Conservation (phyloP, 176 grass and related monocot genomes). For the Phoenix roebelenii region DNA sequence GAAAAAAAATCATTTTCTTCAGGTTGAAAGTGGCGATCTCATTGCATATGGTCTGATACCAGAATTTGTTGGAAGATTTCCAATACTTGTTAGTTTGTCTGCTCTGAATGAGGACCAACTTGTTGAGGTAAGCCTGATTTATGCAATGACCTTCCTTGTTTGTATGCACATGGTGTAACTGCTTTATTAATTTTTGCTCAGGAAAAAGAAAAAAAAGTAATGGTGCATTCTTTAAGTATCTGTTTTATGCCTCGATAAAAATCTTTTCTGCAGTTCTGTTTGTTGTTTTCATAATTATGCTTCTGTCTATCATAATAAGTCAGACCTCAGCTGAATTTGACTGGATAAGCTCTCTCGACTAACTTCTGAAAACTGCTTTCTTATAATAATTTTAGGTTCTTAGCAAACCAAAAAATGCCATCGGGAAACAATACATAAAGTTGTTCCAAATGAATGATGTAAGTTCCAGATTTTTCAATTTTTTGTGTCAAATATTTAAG, state of each 20-base stretch:
- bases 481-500: too few relatives aligned
- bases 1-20: constrained; percentile 13
- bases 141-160: background rate
- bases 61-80: constrained; percentile 73
- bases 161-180: background rate
- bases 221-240: background rate
- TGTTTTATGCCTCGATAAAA: too few relatives aligned
- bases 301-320: too few relatives aligned
- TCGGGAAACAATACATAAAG: constrained; percentile 53
- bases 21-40: constrained; percentile 70
- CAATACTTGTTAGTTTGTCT: constrained; percentile 63
- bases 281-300: too few relatives aligned
- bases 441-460: constrained; percentile 77
- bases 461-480: constrained; percentile 3
- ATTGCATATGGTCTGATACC: constrained; percentile 64
- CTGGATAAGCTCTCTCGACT: too few relatives aligned
- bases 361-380: constrained; percentile 7
- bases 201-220: too few relatives aligned
- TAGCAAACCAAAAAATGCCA: constrained; percentile 54
- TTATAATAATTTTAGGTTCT: constrained; percentile 35
- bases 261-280: too few relatives aligned
- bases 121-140: constrained; percentile 42
- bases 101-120: constrained; percentile 59
- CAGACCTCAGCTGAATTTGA: too few relatives aligned
- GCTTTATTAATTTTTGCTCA: too few relatives aligned